Percentiles rank a stretch among this genome's conserved stretches.
Conservation (phyloP, 495 filamentous ascomycete species). For the Penicillium dipodomyicola region DNA sequence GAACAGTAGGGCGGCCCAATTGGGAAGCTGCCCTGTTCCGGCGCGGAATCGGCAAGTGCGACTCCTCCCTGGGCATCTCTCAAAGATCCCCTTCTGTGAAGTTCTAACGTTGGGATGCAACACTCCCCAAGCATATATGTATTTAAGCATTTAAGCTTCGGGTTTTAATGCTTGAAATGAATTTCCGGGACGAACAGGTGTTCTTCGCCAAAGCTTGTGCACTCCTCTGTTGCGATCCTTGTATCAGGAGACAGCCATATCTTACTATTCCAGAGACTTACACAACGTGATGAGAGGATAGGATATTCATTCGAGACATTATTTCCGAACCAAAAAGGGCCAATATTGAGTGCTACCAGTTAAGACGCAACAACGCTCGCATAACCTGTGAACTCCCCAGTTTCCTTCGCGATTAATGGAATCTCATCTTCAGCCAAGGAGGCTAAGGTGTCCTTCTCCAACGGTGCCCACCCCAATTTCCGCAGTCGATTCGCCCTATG, state of each 20-base stretch:
- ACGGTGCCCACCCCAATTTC: slow-evolving; percentile 33
- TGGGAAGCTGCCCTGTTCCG: slow-evolving; percentile 18
- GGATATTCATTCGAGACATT: not conserved
- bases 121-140: not conserved
- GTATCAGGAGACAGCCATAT: no score
- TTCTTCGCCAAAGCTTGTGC: not conserved
- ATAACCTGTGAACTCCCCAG: slow-evolving; percentile 23
- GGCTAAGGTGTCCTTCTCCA: slow-evolving; percentile 34
- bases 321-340: not conserved
- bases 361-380: slow-evolving; percentile 2
- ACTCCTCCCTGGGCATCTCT: not conserved
- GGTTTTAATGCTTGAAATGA: not conserved
- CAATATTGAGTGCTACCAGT: not conserved
- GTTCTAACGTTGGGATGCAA: not conserved
- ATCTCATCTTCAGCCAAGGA: slow-evolving; percentile 41
- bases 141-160: not conserved
- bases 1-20: not conserved
- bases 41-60: slow-evolving; percentile 28
- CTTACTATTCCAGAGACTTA: no score
- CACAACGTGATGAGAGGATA: no score
- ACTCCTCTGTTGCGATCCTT: not conserved
- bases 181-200: not conserved
- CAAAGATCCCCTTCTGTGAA: not conserved
- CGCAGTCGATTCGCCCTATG: slow-evolving; percentile 29
- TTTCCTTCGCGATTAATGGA: slow-evolving; percentile 31